phyloP scores from a whole-genome alignment of 2,329 filamentous ascomycete genomes.

The Talaromyces sp. region DNA sequence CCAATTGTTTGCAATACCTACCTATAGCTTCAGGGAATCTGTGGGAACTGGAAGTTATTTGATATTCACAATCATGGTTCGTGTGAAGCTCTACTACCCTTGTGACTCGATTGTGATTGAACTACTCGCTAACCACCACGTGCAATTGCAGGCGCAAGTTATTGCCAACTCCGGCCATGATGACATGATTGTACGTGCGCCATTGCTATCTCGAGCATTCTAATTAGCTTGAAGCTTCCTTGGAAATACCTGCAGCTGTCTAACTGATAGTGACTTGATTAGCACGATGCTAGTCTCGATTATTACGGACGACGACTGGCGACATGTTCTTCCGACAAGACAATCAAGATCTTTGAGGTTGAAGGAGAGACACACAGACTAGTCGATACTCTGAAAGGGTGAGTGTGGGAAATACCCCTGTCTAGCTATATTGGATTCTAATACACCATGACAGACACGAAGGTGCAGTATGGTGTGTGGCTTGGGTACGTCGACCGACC shows the following conservation, averaged over 20 bases:
- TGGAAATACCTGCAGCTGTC: neutral
- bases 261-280: constrained; percentile 15
- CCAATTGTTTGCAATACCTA: constrained; percentile 16
- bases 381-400: constrained; percentile 93
- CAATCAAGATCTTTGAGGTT: constrained; percentile 98
- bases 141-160: constrained; percentile 63
- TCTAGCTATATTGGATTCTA: constrained; percentile 8
- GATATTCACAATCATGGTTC: constrained; percentile 14
- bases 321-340: constrained; percentile 96
- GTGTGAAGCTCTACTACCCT: constrained; percentile 14
- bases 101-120: neutral
- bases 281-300: constrained; percentile 98
- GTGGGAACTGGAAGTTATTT: neutral
- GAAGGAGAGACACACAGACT: constrained; percentile 88
- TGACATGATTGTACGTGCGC: constrained; percentile 92
- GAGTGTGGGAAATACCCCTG: constrained; percentile 26
- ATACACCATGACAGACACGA: constrained; percentile 65
- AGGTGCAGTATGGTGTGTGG: constrained; percentile 94
- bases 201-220: neutral
- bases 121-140: constrained; percentile 13
- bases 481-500: constrained; percentile 60
- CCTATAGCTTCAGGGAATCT: constrained; percentile 5
- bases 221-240: neutral
- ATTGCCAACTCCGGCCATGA: constrained; percentile 88
- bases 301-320: constrained; percentile 96